These are phyloP conservation scores for Cotoneaster glaucophyllus DNA, from an alignment of 306 rosid species.

Conservation along the genomic window DNA sequence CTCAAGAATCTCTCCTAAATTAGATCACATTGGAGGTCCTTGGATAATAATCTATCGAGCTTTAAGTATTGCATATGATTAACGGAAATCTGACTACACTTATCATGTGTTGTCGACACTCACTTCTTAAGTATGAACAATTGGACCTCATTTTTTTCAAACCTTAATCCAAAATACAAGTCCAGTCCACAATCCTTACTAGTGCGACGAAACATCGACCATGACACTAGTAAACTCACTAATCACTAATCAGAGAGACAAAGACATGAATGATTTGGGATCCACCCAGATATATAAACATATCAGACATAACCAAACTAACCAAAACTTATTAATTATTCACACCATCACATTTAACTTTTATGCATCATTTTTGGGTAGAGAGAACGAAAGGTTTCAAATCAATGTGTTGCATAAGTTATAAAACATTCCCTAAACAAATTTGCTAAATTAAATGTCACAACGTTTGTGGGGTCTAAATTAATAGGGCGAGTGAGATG, in stretches of 20 bases:
- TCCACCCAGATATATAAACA: neutral
- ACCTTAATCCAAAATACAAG: neutral
- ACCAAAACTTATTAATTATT: neutral
- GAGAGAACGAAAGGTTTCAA: neutral
- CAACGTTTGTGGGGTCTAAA: neutral
- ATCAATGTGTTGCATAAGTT: too few relatives aligned
- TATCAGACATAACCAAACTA: neutral
- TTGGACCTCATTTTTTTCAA: neutral
- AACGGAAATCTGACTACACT: too few relatives aligned
- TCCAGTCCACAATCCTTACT: neutral
- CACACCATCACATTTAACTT: neutral
- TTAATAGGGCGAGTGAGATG: neutral
- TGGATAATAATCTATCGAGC: too few relatives aligned
- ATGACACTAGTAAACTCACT: neutral
- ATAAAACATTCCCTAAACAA: neutral
- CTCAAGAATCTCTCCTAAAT: too few relatives aligned
- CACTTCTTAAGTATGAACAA: neutral
- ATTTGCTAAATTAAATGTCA: neutral
- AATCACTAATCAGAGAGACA: conserved; percentile 3
- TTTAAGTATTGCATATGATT: too few relatives aligned
- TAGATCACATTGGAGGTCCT: too few relatives aligned
- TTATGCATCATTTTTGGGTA: conserved; percentile 3
- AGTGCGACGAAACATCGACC: neutral
- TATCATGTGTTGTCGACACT: too few relatives aligned
- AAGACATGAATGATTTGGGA: neutral